phyloP scores from a whole-genome alignment of 805 yeast species.

The Isabelozyma gotoi region DNA sequence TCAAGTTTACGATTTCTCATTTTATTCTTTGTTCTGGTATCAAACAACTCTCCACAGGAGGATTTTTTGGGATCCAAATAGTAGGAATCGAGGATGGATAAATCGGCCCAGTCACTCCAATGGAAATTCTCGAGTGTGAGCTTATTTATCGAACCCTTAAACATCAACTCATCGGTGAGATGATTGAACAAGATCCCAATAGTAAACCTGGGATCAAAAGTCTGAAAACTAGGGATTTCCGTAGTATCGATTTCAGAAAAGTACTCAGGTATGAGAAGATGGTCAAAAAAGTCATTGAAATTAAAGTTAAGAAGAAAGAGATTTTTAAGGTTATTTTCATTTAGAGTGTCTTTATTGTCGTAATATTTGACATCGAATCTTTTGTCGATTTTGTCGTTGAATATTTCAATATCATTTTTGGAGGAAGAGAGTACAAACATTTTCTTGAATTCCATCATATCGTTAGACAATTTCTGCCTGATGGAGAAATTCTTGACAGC shows the following conservation, averaged over 20 bases:
- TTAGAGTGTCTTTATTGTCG: conserved; percentile 1
- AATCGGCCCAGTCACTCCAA: conserved; percentile 33
- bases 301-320: conserved; percentile 9
- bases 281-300: conserved; percentile 4
- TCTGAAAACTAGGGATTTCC: conserved; percentile 10
- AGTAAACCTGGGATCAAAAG: conserved; percentile 31
- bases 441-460: neutral
- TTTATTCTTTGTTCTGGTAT: conserved; percentile 11
- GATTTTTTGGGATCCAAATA: conserved; percentile 11
- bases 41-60: conserved; percentile 16
- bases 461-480: neutral
- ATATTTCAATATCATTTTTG: neutral
- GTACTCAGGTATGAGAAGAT: conserved; percentile 12
- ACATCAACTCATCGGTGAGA: conserved; percentile 10
- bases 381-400: conserved; percentile 3
- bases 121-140: conserved; percentile 23
- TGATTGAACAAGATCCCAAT: conserved; percentile 18
- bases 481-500: neutral
- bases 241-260: conserved; percentile 5
- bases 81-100: conserved; percentile 18
- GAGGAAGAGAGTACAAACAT: neutral
- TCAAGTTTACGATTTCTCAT: conserved; percentile 11
- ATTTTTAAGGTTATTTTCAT: conserved; percentile 5
- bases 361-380: conserved; percentile 5
- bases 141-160: conserved; percentile 2